Base-by-base conservation (phyloP, 2,329 filamentous ascomycete species). In the Phialophora macrospora region DNA sequence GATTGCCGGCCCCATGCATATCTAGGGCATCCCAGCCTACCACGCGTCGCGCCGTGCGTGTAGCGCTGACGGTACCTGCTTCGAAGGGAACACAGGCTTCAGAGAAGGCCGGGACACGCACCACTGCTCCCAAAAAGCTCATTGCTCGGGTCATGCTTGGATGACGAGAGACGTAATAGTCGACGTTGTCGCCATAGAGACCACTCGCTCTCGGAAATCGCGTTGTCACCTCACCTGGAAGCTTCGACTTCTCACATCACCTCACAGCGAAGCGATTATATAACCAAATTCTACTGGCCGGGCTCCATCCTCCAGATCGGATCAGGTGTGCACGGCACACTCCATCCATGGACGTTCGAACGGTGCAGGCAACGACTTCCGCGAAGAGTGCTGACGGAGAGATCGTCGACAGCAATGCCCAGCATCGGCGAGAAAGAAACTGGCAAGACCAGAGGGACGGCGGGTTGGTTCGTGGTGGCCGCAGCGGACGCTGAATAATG, bases 1-100 rank as follows among this genome's bases (percentile, higher is more conserved):
- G 56, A 26, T 49, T 28, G 28, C 11, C 44, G 55, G 22, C 38
- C 55, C 34, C 38, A 28, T 46, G 17, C 22, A 58, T 30, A 28
- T 28, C 22, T 12, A 44, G 34, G 26, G 41, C 26, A 12, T 59
- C 41, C 41, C 41, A 49, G 32, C 41, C 56, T 49, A n/a, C 24
- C 41, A 59, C 41, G 41, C 56, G 34, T 59, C 56, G 46, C 17
- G 24, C 56, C 56, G 38, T 28, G 56, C 52, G 14, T 22, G 32
- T 55, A 55, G 46, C 55, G 62, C 62, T 63, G 55, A 63, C 62
- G 55, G 62, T 63, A 63, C 62, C 62, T 59, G 62, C 32, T 44
- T 52, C 49, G 22, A 9, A 28, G 9, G 20, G 1, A 26, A 24
- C 11, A 52, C 46, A 44, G 28, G 32, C 44, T 30, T 26, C 7